Conservation (phyloP, 1,284 basidiomycete species). For the Earliella scabrosa region DNA sequence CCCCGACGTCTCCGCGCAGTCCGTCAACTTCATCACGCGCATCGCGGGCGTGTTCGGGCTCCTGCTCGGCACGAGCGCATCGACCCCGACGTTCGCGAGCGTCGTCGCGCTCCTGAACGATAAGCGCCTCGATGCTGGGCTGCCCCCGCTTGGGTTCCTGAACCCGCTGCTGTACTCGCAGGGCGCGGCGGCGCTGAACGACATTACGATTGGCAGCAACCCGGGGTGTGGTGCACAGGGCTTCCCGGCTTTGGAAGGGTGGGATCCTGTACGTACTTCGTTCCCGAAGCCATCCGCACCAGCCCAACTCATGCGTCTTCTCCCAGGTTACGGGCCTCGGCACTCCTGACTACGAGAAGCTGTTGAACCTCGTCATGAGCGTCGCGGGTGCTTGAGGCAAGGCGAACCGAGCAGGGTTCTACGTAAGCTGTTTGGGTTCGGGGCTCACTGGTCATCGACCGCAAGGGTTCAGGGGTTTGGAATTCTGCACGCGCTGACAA, state of each 20-base stretch:
- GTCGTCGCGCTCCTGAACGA: slow-evolving; percentile 69
- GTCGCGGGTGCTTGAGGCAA: not conserved
- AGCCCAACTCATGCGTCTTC: slow-evolving; percentile 1
- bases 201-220: slow-evolving; percentile 25
- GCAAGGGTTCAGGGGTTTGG: no score
- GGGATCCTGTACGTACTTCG: slow-evolving; percentile 34
- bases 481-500: no score
- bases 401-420: no score
- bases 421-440: no score
- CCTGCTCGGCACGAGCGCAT: slow-evolving; percentile 38
- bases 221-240: slow-evolving; percentile 39
- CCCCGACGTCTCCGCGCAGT: slow-evolving; percentile 29
- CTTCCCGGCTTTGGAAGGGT: slow-evolving; percentile 38
- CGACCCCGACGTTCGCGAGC: no score
- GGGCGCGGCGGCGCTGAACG: slow-evolving; percentile 21
- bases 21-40: slow-evolving; percentile 28
- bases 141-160: slow-evolving; percentile 57
- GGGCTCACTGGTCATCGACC: no score
- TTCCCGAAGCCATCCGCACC: slow-evolving; percentile 8
- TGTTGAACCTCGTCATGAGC: slow-evolving; percentile 4
- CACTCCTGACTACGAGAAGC: slow-evolving; percentile 30
- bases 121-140: slow-evolving; percentile 46
- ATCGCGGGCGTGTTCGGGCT: slow-evolving; percentile 47
- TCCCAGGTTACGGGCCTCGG: slow-evolving; percentile 32
- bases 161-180: slow-evolving; percentile 49